These are phyloP conservation scores for Aspergillus jensenii DNA, from an alignment of 2,329 filamentous ascomycete genomes.

Conservation along the genomic window DNA sequence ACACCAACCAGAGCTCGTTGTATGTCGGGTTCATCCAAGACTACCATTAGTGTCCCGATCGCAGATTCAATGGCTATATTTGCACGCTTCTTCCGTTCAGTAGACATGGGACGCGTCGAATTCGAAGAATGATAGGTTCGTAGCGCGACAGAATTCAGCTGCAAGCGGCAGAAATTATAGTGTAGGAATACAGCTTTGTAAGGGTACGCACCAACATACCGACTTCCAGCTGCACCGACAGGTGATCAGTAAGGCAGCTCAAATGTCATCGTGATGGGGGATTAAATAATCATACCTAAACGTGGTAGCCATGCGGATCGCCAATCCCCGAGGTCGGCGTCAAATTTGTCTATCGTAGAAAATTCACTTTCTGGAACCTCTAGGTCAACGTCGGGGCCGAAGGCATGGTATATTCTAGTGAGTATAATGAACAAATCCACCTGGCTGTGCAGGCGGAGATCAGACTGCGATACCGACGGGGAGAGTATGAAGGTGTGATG, in stretches of 20 bases:
- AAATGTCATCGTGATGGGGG: background rate
- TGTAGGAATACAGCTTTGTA: constrained; percentile 52
- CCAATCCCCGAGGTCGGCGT: constrained; percentile 42
- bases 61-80: constrained; percentile 46
- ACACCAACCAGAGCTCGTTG: constrained; percentile 44
- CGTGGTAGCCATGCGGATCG: constrained; percentile 35
- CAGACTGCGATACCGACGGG: constrained; percentile 32
- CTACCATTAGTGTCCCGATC: constrained; percentile 42
- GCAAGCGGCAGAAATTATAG: constrained; percentile 53
- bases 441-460: constrained; percentile 41
- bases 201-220: constrained; percentile 50
- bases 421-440: constrained; percentile 47
- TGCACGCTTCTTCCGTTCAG: constrained; percentile 46
- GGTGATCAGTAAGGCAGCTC: background rate
- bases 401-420: constrained; percentile 45
- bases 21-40: constrained; percentile 45
- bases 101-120: constrained; percentile 41
- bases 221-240: constrained; percentile 40
- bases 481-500: constrained; percentile 34
- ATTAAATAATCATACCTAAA: constrained; percentile 26
- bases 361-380: constrained; percentile 43
- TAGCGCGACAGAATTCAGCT: constrained; percentile 52
- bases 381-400: constrained; percentile 44
- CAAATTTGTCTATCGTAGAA: constrained; percentile 41
- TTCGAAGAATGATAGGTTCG: constrained; percentile 45